These are phyloP conservation scores for Blastobotrys peoriensis DNA, from an alignment of 805 yeast species.

Conservation along the genomic window DNA sequence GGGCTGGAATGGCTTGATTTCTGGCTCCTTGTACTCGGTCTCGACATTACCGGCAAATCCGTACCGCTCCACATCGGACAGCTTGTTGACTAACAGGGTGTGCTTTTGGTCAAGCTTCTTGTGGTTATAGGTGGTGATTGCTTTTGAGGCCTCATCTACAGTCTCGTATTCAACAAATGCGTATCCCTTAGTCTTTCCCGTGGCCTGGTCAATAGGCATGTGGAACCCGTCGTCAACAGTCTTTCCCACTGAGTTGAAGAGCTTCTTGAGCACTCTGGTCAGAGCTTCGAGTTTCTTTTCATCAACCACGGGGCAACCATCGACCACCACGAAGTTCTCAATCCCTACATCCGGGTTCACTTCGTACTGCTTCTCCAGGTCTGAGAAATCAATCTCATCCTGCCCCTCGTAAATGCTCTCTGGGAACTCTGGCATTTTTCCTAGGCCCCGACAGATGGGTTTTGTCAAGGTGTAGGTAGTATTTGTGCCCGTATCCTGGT, in stretches of 20 bases:
- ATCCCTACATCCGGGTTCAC: slow-evolving; percentile 56
- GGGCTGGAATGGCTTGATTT: slow-evolving; percentile 61
- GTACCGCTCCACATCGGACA: slow-evolving; percentile 75
- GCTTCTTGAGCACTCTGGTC: slow-evolving; percentile 70
- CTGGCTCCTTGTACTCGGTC: slow-evolving; percentile 61
- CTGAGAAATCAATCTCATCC: slow-evolving; percentile 63
- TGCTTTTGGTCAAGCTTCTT: slow-evolving; percentile 93
- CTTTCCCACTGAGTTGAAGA: slow-evolving; percentile 71
- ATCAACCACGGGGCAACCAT: slow-evolving; percentile 95
- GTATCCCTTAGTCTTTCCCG: slow-evolving; percentile 75
- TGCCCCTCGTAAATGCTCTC: slow-evolving; percentile 23
- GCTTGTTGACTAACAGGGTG: slow-evolving; percentile 74
- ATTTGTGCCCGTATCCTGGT: not conserved
- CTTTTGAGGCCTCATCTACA: slow-evolving; percentile 62
- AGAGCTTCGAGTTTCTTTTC: slow-evolving; percentile 78
- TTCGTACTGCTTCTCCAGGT: slow-evolving; percentile 70
- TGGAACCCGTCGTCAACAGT: slow-evolving; percentile 59
- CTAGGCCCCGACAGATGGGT: not conserved
- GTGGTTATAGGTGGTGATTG: slow-evolving; percentile 74
- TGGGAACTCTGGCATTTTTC: slow-evolving; percentile 7
- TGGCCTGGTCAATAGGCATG: slow-evolving; percentile 65
- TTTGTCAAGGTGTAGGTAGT: not conserved
- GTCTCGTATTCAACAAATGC: slow-evolving; percentile 72
- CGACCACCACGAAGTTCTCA: slow-evolving; percentile 78
- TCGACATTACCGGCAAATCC: slow-evolving; percentile 58